Evolutionary conservation across 805 yeast genomes (phyloP).

Genomic region (Candida rishiriensis): DNA sequence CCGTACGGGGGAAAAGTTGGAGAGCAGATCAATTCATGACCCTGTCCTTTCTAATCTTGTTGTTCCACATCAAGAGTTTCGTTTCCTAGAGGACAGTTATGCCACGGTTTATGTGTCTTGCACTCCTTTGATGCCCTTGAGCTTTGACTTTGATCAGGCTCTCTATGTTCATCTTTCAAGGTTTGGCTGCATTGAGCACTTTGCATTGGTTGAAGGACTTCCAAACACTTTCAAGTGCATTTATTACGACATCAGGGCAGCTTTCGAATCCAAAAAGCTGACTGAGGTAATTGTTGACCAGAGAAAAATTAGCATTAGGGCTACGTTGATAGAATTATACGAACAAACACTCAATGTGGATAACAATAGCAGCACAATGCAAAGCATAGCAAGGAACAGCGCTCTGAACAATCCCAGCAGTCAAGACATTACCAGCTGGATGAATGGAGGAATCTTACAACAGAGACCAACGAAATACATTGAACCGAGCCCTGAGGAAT

Average conservation of each 20-base stretch:
- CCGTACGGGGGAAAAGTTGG: conserved; percentile 4
- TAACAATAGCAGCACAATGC: background rate
- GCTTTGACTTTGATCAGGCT: conserved; percentile 11
- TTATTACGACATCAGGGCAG: conserved; percentile 32
- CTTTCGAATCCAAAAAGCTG: conserved; percentile 27
- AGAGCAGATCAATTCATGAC: conserved; percentile 4
- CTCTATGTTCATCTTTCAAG: conserved; percentile 15
- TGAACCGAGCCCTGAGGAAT: conserved; percentile 14
- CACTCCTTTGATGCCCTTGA: conserved; percentile 1
- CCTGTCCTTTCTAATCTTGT: conserved; percentile 9
- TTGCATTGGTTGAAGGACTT: conserved; percentile 8
- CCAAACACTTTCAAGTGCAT: conserved; percentile 23
- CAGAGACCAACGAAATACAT: background rate
- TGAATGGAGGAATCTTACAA: conserved; percentile 11
- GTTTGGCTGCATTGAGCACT: conserved; percentile 20
- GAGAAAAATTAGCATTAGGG: conserved; percentile 14
- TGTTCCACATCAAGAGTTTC: conserved; percentile 16
- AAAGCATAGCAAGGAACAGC: background rate
- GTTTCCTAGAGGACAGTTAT: conserved; percentile 20
- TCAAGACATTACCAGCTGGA: conserved; percentile 13
- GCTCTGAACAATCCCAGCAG: background rate
- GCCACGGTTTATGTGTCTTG: conserved; percentile 17
- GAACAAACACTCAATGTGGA: conserved; percentile 5
- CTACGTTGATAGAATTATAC: conserved; percentile 20
- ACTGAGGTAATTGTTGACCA: conserved; percentile 5